Evolutionary conservation across 306 rosid genomes (phyloP).

Genomic region (Quercus suber): DNA sequence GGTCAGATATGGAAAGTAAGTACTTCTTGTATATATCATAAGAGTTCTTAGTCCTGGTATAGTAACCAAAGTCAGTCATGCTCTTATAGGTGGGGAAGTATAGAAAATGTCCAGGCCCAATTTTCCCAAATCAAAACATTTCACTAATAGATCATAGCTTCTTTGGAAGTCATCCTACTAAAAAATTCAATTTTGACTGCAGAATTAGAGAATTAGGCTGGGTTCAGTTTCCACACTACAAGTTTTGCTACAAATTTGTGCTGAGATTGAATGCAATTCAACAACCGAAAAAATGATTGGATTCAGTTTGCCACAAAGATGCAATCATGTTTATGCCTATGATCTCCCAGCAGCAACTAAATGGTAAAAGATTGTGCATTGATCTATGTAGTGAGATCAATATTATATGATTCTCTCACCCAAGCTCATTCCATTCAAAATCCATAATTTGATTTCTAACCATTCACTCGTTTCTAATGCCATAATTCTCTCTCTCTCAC

Average conservation of each 20-base stretch:
- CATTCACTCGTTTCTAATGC: not conserved
- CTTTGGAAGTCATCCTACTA: not conserved
- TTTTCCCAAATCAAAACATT: not conserved
- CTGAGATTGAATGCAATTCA: too few relatives aligned
- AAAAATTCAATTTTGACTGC: not conserved
- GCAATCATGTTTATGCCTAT: too few relatives aligned
- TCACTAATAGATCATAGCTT: not conserved
- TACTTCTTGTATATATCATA: not conserved
- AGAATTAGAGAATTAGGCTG: not conserved
- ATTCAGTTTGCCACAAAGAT: too few relatives aligned
- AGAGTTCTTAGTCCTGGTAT: not conserved
- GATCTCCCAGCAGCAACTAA: not conserved
- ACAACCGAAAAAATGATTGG: too few relatives aligned
- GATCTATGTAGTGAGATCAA: too few relatives aligned
- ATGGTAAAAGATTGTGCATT: not conserved
- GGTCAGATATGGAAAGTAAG: constrained; percentile 1
- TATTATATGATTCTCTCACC: not conserved
- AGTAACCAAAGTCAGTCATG: not conserved
- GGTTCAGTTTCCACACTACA: not conserved
- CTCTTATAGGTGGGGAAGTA: not conserved
- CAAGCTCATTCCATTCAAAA: not conserved
- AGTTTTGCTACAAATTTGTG: not conserved
- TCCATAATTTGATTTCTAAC: not conserved
- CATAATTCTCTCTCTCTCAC: too few relatives aligned
- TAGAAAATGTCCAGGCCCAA: not conserved